Evolutionary conservation across 1,284 basidiomycete genomes (phyloP), one percentile per base, ranked within the genome.

Genomic region (Cryptococcus wingfieldii): DNA sequence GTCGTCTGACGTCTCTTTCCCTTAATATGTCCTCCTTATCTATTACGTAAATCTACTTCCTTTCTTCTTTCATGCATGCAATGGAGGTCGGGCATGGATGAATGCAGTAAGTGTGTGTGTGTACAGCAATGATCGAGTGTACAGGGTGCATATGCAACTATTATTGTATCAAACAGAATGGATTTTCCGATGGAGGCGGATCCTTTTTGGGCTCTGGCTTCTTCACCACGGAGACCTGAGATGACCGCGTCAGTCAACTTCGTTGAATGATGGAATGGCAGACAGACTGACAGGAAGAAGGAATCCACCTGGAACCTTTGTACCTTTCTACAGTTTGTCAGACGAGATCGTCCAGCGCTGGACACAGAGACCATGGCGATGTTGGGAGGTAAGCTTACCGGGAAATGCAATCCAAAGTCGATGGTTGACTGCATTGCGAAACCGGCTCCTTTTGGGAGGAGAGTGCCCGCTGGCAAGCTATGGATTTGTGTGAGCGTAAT

Each of bases 371-470:
- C 7, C 39, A 19, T 42, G 39, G 6, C 9, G 52, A 48, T 18
- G 16, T 9, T 42, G n/a, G n/a, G n/a, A 14, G 25, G 5, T n/a
- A 9, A 43, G 62, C 68, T 50, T 41, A 70, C 69, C 3, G 72
- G 72, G 51, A 74, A 71, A 54, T 74, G 71, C 16, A 74, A 55
- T 0, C 70, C 70, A 55, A 74, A 74, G 46, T 74, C 72, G 28
- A 74, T 62, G 1, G 70, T 71, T 16, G 72, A 63, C 57, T 71
- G 70, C 66, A 73, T 71, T 9, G 71, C 72, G 54, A 74, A 74
- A 34, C 63, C 65, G 37, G 65, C 65, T 14, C 72, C 72, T 55
- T 69, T 68, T 3, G 72, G 72, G 8, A 74, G 53, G 3, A 74
- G 56, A 8, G 71, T 72, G 2, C 72, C 72, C 4, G 72, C 72